Evolutionary conservation across 2,329 filamentous ascomycete species (phyloP).

Genomic region (Ophiostoma perfectum): DNA sequence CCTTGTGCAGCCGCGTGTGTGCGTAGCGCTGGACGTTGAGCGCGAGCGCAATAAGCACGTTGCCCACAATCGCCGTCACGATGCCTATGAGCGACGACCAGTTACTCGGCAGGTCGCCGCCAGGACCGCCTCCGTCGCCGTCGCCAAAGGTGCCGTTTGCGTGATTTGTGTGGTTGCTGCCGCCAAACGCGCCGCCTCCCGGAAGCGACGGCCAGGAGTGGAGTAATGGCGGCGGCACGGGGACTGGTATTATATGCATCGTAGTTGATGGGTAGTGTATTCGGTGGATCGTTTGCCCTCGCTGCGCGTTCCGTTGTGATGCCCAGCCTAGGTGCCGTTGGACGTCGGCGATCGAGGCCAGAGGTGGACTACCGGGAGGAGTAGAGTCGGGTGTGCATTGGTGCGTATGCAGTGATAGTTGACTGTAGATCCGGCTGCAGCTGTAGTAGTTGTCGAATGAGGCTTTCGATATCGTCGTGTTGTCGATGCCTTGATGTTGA

Average conservation of each 20-base stretch:
- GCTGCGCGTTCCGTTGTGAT: neutral
- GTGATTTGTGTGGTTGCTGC: conserved; percentile 7
- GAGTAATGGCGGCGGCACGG: conserved; percentile 22
- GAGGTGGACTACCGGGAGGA: conserved; percentile 6
- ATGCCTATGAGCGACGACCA: conserved; percentile 97
- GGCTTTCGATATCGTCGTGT: neutral
- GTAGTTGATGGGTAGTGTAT: neutral
- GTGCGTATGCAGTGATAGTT: neutral
- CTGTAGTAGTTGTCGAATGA: neutral
- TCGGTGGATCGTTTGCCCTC: neutral
- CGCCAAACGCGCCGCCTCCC: conserved; percentile 25
- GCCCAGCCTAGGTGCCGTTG: neutral
- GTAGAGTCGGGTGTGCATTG: neutral
- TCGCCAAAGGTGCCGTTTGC: conserved; percentile 25
- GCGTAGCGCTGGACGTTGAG: conserved; percentile 96
- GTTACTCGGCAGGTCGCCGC: conserved; percentile 49
- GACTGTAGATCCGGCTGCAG: neutral
- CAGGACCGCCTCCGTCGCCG: conserved; percentile 31
- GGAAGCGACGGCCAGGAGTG: conserved; percentile 24
- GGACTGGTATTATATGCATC: conserved; percentile 21
- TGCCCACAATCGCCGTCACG: conserved; percentile 83
- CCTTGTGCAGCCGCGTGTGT: conserved; percentile 74
- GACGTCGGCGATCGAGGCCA: neutral
- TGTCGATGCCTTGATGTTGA: neutral
- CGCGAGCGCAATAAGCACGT: conserved; percentile 88